phyloP scores from a whole-genome alignment of 768 basidiomycete species.

The Butyriboletus loyo region DNA sequence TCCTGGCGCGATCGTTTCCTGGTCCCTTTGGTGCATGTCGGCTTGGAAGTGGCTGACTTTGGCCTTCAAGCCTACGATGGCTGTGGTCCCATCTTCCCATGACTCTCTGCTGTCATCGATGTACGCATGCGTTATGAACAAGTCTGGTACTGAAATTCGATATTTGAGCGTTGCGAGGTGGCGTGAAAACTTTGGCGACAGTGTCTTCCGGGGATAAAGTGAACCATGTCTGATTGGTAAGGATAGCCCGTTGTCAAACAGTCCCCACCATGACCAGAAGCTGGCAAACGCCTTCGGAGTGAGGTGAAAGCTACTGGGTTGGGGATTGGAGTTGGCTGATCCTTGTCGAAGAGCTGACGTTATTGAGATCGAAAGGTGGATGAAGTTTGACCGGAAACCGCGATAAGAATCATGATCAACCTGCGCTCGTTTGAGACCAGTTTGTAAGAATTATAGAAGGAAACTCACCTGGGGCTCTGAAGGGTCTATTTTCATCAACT shows the following conservation, averaged over 20 bases:
- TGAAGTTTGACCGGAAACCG: constrained; percentile 90
- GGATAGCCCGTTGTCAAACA: constrained; percentile 76
- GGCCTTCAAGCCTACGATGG: constrained; percentile 83
- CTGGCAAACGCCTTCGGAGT: constrained; percentile 82
- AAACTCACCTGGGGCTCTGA: constrained; percentile 49
- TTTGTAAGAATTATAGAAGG: neutral
- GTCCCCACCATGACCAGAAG: constrained; percentile 89
- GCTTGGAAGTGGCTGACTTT: constrained; percentile 78
- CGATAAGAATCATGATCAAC: constrained; percentile 69
- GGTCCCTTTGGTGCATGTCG: constrained; percentile 89
- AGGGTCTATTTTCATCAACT: constrained; percentile 45
- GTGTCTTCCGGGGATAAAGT: constrained; percentile 65
- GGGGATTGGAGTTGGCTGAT: constrained; percentile 11
- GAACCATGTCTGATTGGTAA: constrained; percentile 88
- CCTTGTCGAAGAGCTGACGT: constrained; percentile 53
- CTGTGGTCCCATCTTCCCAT: constrained; percentile 76
- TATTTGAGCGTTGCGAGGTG: constrained; percentile 93
- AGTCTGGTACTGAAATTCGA: constrained; percentile 66
- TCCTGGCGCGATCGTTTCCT: constrained; percentile 67
- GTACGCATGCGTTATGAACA: constrained; percentile 87
- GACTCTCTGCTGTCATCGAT: constrained; percentile 76
- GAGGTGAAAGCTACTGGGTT: constrained; percentile 75
- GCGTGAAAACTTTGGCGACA: constrained; percentile 83
- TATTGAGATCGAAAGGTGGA: constrained; percentile 88
- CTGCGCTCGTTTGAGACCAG: constrained; percentile 24